Evolutionary conservation across 768 basidiomycete species (phyloP), one percentile per base, ranked within the genome.

Genomic region (Suillus fuscotomentosus): DNA sequence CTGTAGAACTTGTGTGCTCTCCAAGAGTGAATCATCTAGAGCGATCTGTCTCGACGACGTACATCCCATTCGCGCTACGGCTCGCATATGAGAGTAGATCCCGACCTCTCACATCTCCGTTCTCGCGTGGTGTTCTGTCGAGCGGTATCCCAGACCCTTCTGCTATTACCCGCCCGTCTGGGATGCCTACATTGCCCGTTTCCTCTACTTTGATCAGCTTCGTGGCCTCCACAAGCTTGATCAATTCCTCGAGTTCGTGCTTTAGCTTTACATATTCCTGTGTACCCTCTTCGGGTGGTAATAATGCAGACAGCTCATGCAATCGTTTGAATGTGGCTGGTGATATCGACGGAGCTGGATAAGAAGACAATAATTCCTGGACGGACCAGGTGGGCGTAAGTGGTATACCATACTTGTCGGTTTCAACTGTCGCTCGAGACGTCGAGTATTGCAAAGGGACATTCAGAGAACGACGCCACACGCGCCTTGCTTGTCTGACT

Each of bases 211-310:
- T 76, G 51, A 89, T 86, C 31, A 90, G 73, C 73, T 85, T 90
- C 60, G 94, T 92, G 3, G 92, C 92, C 70, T 94, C 91, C 15
- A 95, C 92, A 11, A 95, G 80, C 66, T 82, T 84, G 63, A 94
- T 79, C 59, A 95, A 83, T 61, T 88, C 88, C 67, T 89, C 88
- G 66, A 95, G 75, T 66, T 91, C 87, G 48, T 68, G 65, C 65
- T 85, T 88, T 50, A 90, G 76, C 22, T 74, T 72, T 3, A 72
- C 69, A 67, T 88, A 83, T 64, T 87, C 84, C 6, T 73, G 70
- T 0, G 90, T 85, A 43, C 83, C 85, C 64, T 85, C 80, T 55
- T 79, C 72, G 2, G 92, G 93, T 2, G 91, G 86, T 34, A 83
- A 72, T 51, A 95, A 82, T 41, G 93, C 92, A 56, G 92, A 88